Base-by-base conservation (phyloP, 2,329 filamentous ascomycete genomes). In the Claviceps sp. region DNA sequence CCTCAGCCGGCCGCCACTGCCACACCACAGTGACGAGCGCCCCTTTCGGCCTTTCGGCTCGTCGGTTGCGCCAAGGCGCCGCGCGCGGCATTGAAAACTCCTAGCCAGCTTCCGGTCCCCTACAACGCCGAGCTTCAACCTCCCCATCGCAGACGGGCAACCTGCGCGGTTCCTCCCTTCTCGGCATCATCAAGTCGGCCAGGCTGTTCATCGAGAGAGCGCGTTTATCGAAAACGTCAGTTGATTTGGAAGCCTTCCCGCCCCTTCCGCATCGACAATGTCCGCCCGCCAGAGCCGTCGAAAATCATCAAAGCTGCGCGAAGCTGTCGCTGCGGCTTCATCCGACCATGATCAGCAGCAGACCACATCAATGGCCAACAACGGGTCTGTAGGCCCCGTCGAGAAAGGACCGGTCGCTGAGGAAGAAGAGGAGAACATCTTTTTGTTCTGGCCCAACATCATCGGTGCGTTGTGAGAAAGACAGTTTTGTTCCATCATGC, bases 401-500 rank as follows among this genome's bases (percentile, higher is more conserved):
- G 52, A 65, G 55, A 62, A 64, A 55, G 61, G 59, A 50, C 65
- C 67, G 55, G 70, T 63, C 42, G 60, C 67, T 48, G 58, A 67
- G 47, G 63, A 69, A 9, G 64, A 69, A 43, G 86, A 13, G 9
- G 41, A 90, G 68, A 91, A 91, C 66, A 85, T 91, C 57, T 91
- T 90, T 58, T 67, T 90, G 37, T 90, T 91, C 69, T 83, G 79
- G 68, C 86, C 87, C 34, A 91, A 91, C 62, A 73, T 91, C 41
- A 90, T 91, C 60, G 86, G 85, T 88, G 72, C 58, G 77, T 62
- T 16, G 18, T 16, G 22, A 9, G 24, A 37, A 44, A 30, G 20
- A n/a, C 14, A 40, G 4, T 22, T 24, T 8, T 43, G 2, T 16
- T 47, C 20, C 41, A 14, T 16, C 11, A 3, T 38, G 14, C 37